Percentiles rank a stretch among this genome's conserved stretches.
Conservation (phyloP, 2,329 filamentous ascomycete species). For the Talaromyces atroroseus region DNA sequence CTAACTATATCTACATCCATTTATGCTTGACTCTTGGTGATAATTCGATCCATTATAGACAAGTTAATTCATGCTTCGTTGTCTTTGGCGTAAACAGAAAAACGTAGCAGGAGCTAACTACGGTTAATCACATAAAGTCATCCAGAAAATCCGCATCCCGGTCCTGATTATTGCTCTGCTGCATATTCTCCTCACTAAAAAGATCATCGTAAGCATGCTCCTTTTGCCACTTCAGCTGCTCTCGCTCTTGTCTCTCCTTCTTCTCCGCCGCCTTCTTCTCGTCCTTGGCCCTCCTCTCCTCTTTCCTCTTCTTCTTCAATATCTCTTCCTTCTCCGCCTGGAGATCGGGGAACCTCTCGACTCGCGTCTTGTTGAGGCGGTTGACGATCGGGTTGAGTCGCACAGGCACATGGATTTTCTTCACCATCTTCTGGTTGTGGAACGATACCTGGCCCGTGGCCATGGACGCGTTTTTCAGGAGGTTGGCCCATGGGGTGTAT, state of each 20-base stretch:
- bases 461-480: conserved; percentile 95
- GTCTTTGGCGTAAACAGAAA: too few species aligned
- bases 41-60: too few species aligned
- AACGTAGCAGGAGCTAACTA: too few species aligned
- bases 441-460: conserved; percentile 91
- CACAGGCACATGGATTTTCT: conserved; percentile 69
- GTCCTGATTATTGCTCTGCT: conserved; percentile 76
- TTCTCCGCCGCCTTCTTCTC: conserved; percentile 38
- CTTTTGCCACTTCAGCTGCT: conserved; percentile 87
- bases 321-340: conserved; percentile 74
- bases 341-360: conserved; percentile 82
- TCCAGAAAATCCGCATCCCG: conserved; percentile 68
- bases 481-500: conserved; percentile 96
- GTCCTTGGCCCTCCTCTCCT: conserved; percentile 49
- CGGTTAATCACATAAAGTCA: conserved; percentile 73
- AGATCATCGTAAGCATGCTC: conserved; percentile 97
- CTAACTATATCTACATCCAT: conserved; percentile 1
- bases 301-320: conserved; percentile 63
- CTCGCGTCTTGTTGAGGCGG: conserved; percentile 93
- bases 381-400: conserved; percentile 91
- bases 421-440: conserved; percentile 79
- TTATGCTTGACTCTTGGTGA: too few species aligned
- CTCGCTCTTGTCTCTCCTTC: conserved; percentile 62
- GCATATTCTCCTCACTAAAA: conserved; percentile 76
- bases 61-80: too few species aligned